Conservation (phyloP, 1,284 basidiomycete species). For the Meira nashicola region DNA sequence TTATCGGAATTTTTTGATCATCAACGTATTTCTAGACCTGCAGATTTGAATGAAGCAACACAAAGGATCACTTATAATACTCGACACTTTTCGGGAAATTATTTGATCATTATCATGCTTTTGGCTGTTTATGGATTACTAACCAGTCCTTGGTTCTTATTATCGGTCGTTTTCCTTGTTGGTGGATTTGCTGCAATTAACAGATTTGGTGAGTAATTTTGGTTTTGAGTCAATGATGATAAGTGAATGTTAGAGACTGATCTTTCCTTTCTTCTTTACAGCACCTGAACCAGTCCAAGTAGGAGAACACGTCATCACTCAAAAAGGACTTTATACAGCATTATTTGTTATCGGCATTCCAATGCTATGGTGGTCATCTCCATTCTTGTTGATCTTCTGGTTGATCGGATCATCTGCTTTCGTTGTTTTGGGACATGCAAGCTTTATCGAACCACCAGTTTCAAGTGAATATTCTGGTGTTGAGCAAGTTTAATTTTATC, state of each 20-base stretch:
- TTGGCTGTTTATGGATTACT: slow-evolving; percentile 84
- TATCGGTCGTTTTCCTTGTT: slow-evolving; percentile 80
- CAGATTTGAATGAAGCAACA: slow-evolving; percentile 62
- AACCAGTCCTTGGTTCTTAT: slow-evolving; percentile 73
- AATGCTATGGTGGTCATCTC: slow-evolving; percentile 45
- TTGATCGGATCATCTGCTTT: slow-evolving; percentile 53
- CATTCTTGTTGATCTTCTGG: slow-evolving; percentile 52
- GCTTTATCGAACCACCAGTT: slow-evolving; percentile 77
- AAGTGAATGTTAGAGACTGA: too few relatives aligned
- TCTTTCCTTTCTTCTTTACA: too few relatives aligned
- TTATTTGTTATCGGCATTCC: slow-evolving; percentile 53
- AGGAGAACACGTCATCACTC: slow-evolving; percentile 72
- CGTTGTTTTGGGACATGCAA: slow-evolving; percentile 68
- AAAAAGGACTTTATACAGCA: slow-evolving; percentile 63
- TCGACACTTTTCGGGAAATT: slow-evolving; percentile 61
- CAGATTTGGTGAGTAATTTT: slow-evolving; percentile 58
- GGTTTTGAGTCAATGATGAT: too few relatives aligned
- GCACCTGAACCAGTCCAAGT: slow-evolving; percentile 59
- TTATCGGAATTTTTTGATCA: slow-evolving; percentile 69
- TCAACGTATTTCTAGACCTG: slow-evolving; percentile 71
- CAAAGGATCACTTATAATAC: slow-evolving; percentile 86
- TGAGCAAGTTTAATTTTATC: neutral
- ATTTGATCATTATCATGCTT: slow-evolving; percentile 72
- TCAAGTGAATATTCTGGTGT: slow-evolving; percentile 75
- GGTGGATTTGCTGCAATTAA: slow-evolving; percentile 88